A percentile compares a stretch with the other conserved stretches of the same genome.
phyloP scores from a whole-genome alignment of 2,329 filamentous ascomycete genomes.

The Teratosphaeria viscida region DNA sequence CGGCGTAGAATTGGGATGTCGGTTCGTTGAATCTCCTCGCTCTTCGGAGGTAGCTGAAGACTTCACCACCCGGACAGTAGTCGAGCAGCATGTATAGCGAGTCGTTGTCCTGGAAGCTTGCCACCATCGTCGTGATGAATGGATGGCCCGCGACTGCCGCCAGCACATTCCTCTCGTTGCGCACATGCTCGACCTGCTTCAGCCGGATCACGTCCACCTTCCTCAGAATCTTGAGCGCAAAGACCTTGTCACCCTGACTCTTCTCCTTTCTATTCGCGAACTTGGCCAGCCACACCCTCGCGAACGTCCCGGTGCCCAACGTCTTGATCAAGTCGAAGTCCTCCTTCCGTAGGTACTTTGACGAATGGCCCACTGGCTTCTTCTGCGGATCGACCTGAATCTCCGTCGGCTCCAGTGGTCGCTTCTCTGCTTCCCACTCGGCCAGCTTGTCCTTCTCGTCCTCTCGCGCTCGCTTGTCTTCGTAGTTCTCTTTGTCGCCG shows the following conservation, averaged over 20 bases:
- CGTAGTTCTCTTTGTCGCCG: conserved; percentile 15
- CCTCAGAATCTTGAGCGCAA: conserved; percentile 69
- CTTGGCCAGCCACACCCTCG: conserved; percentile 67
- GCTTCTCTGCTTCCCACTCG: conserved; percentile 38
- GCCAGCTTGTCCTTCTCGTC: conserved; percentile 37
- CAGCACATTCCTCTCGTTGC: conserved; percentile 70
- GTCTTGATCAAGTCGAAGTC: conserved; percentile 69
- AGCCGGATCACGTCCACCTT: conserved; percentile 61
- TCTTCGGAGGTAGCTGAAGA: conserved; percentile 72
- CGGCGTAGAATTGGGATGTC: conserved; percentile 70
- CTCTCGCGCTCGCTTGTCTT: conserved; percentile 26
- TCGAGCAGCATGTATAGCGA: conserved; percentile 76
- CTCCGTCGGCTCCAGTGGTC: conserved; percentile 32
- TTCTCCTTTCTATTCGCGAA: conserved; percentile 40
- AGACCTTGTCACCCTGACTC: conserved; percentile 53
- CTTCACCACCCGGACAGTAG: conserved; percentile 73
- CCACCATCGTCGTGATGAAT: conserved; percentile 70
- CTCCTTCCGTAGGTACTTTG: conserved; percentile 36
- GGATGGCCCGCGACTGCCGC: conserved; percentile 68
- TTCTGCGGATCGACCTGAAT: conserved; percentile 33
- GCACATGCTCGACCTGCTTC: conserved; percentile 79
- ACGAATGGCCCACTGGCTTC: conserved; percentile 39
- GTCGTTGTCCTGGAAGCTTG: conserved; percentile 69
- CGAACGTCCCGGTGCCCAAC: conserved; percentile 67
- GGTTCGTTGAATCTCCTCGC: conserved; percentile 69